Conservation (phyloP, 139 green algal genomes). For the Chlamydomonas urium region DNA sequence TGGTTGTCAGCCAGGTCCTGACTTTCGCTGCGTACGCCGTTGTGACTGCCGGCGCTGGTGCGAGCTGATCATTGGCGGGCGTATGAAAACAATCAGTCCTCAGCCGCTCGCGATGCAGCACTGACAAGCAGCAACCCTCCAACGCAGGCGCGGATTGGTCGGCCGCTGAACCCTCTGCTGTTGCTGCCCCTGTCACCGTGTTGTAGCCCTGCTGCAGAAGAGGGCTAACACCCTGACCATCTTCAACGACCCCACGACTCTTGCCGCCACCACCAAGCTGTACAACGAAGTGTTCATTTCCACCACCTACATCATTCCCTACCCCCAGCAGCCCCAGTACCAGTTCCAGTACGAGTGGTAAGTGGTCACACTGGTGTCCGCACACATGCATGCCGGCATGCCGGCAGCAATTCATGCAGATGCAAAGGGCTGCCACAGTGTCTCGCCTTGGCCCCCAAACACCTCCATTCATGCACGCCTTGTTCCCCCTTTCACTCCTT, state of each 20-base stretch:
- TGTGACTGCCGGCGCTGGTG: conserved; percentile 15
- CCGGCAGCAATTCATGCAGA: no score
- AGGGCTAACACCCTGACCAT: conserved; percentile 18
- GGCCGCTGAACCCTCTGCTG: no score
- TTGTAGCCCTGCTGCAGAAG: conserved; percentile 25
- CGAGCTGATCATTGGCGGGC: no score
- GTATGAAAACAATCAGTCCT: neutral
- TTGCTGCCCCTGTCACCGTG: no score
- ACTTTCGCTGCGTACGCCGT: conserved; percentile 17
- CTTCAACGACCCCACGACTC: neutral
- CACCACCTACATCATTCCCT: conserved; percentile 27
- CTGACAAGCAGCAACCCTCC: no score
- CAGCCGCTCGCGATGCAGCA: neutral
- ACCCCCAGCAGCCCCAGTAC: conserved; percentile 21
- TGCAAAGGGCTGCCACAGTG: no score
- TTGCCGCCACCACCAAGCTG: neutral
- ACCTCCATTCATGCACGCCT: no score
- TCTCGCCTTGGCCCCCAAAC: no score
- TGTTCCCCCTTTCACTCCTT: conserved; percentile 8
- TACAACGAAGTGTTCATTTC: conserved; percentile 21
- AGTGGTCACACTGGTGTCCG: conserved; percentile 11
- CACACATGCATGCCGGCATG: neutral
- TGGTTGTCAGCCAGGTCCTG: conserved; percentile 5
- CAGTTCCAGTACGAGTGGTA: no score
- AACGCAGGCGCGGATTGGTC: no score